Evolutionary conservation across 371 early-diverging fungal species (phyloP).

Genomic region (Mucor sp.): DNA sequence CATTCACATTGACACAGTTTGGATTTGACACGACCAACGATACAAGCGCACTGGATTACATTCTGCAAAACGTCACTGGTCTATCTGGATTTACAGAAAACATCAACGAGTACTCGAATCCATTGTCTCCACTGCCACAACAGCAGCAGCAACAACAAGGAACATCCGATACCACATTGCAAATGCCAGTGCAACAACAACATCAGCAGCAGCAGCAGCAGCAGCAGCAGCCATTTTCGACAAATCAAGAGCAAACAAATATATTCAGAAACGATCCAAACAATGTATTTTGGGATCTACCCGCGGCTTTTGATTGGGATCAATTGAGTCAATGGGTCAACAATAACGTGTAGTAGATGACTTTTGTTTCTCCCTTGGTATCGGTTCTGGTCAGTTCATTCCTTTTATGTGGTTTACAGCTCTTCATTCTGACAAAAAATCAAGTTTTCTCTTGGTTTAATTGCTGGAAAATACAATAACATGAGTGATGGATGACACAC

Average conservation of each 20-base stretch:
- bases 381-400: no score
- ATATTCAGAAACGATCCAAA: conserved; percentile 39
- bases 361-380: no score
- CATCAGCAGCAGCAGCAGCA: not conserved
- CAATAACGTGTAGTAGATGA: not conserved
- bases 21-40: conserved; percentile 33
- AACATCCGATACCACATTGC: not conserved
- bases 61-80: conserved; percentile 10
- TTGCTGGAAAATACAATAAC: no score
- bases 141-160: not conserved
- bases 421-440: no score
- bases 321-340: conserved; percentile 33
- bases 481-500: not conserved
- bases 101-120: not conserved
- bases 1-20: conserved; percentile 44
- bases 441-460: no score
- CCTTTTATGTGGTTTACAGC: no score
- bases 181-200: not conserved
- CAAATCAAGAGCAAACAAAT: not conserved
- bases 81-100: not conserved
- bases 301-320: conserved; percentile 36
- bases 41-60: conserved; percentile 13
- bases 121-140: not conserved
- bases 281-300: conserved; percentile 44
- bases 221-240: not conserved